Evolutionary conservation across 1,284 basidiomycete genomes (phyloP).

Genomic region (Kwoniella shivajii): DNA sequence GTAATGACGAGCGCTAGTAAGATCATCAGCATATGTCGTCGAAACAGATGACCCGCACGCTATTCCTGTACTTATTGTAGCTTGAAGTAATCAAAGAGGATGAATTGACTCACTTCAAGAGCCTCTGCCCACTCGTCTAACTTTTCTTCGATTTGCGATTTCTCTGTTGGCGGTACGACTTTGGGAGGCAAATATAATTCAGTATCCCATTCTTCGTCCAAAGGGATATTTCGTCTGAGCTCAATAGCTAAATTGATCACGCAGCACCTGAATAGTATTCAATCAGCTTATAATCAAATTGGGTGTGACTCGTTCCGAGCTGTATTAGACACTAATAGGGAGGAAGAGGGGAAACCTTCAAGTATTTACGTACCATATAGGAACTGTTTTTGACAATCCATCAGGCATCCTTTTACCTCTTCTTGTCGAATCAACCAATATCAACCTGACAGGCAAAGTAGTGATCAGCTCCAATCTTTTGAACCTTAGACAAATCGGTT

Average conservation of each 20-base stretch:
- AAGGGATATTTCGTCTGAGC: background rate
- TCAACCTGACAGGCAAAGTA: conserved; percentile 60
- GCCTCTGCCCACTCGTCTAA: conserved; percentile 79
- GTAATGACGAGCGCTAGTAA: conserved; percentile 15
- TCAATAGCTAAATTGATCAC: conserved; percentile 74
- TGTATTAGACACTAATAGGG: background rate
- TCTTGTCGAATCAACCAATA: conserved; percentile 90
- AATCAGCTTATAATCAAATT: background rate
- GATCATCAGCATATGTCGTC: background rate
- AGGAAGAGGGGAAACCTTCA: background rate
- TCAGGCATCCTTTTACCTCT: conserved; percentile 94
- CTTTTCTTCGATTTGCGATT: conserved; percentile 59
- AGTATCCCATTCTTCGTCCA: conserved; percentile 37
- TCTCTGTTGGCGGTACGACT: conserved; percentile 50
- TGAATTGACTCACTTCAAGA: conserved; percentile 56
- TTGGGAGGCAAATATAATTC: conserved; percentile 46
- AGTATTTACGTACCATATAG: conserved; percentile 67
- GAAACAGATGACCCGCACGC: too few relatives aligned
- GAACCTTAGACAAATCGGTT: background rate
- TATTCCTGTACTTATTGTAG: too few relatives aligned
- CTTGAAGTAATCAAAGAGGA: background rate
- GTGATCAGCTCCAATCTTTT: background rate
- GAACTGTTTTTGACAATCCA: conserved; percentile 89
- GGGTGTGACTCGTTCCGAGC: too few relatives aligned
- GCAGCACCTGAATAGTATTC: conserved; percentile 60